Percentiles rank a stretch among this genome's conserved stretches.
These are phyloP conservation scores for Echium plantagineum DNA, from an alignment of 257 asterid genomes.

Conservation along the genomic window DNA sequence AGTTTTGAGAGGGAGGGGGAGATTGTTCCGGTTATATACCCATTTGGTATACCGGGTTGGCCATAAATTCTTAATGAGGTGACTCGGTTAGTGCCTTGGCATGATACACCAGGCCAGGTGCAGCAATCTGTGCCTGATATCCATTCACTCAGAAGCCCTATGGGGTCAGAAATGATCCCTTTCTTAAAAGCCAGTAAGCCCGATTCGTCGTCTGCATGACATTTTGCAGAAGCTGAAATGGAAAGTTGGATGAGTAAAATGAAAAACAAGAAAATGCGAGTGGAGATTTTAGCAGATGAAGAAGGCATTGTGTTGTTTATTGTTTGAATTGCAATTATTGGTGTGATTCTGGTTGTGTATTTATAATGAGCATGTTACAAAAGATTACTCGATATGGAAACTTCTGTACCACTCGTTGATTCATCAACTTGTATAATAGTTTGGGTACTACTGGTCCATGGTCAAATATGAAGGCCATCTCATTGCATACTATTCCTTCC, in stretches of 20 bases:
- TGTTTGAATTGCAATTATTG: not conserved
- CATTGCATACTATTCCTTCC: no score
- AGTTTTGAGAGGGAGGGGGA: slow-evolving; percentile 51
- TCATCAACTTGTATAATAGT: not conserved
- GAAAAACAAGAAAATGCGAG: not conserved
- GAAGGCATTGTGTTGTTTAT: not conserved
- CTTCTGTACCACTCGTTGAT: not conserved
- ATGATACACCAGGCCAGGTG: slow-evolving; percentile 46
- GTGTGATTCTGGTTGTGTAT: not conserved
- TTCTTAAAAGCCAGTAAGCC: slow-evolving; percentile 52
- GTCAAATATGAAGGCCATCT: no score
- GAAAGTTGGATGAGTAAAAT: not conserved
- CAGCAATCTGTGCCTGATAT: slow-evolving; percentile 67
- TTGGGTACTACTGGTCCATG: no score
- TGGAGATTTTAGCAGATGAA: not conserved
- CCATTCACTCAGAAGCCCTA: slow-evolving; percentile 48
- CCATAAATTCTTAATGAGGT: slow-evolving; percentile 21
- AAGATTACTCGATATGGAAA: not conserved
- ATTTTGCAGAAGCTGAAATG: slow-evolving; percentile 27
- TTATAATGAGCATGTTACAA: not conserved
- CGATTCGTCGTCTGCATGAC: slow-evolving; percentile 61
- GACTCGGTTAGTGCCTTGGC: slow-evolving; percentile 40
- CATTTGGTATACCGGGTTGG: slow-evolving; percentile 22
- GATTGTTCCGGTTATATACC: slow-evolving; percentile 41
- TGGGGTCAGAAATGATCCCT: slow-evolving; percentile 62